These are phyloP conservation scores for Phytophthora chlamydospora DNA, from an alignment of 352 stramenopile species.

Conservation along the genomic window DNA sequence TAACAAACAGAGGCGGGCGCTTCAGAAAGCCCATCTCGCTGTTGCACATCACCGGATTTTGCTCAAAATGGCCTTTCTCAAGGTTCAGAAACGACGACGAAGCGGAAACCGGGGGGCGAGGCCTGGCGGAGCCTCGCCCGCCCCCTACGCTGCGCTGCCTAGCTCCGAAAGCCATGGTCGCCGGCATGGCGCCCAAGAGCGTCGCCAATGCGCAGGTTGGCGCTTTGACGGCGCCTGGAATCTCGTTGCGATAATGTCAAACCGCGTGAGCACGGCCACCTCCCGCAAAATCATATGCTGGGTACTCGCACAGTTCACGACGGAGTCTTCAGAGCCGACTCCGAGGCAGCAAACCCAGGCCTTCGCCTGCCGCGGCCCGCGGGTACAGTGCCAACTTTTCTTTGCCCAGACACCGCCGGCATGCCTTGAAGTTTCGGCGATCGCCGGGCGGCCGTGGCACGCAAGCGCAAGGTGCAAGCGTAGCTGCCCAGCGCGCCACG, in stretches of 20 bases:
- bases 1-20: conserved; percentile 22
- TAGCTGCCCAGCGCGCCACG: not conserved
- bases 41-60: conserved; percentile 12
- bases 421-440: conserved; percentile 22
- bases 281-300: conserved; percentile 10
- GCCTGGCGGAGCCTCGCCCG: not conserved
- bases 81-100: conserved; percentile 14
- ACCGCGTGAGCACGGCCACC: conserved; percentile 14
- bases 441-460: conserved; percentile 1
- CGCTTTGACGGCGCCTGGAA: no score
- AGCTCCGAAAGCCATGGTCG: no score
- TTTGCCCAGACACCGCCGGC: conserved; percentile 5
- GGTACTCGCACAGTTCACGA: conserved; percentile 7
- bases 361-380: no score
- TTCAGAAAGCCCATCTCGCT: conserved; percentile 12
- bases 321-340: conserved; percentile 7
- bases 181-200: no score
- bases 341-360: no score
- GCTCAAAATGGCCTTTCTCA: conserved; percentile 4
- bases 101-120: not conserved
- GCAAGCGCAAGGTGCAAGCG: conserved; percentile 7
- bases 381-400: not conserved
- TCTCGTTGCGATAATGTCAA: not conserved
- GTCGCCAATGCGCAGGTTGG: no score
- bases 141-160: no score